Evolutionary conservation across 257 asterid genomes (phyloP), one percentile per base, ranked within the genome.

Genomic region (Solanum sitiens): DNA sequence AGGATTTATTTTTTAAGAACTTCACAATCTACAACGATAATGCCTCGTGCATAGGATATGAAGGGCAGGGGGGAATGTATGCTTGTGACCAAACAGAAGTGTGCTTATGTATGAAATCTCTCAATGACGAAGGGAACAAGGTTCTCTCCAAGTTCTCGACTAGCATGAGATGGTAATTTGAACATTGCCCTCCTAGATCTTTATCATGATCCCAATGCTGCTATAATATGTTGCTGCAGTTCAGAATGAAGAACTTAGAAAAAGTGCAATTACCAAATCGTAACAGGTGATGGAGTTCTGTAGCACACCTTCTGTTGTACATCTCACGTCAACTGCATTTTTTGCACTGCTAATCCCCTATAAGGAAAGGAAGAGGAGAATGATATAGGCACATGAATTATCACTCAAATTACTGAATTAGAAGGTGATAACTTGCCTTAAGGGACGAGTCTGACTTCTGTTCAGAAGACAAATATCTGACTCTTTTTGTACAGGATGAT

Each of bases 101-200:
- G 9, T 91, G 86, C 76, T 85, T 73, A 56, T 40, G 65, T 82
- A 93, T 89, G 89, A 92, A 93, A 56, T 71, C 80, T 76, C 82
- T 86, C 82, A 92, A 89, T 32, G 91, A 67, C 37, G 88, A 89
- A 16, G 94, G 89, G 27, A 90, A 86, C 67, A 93, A 50, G 87
- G 3, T 32, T 25, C 86, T 91, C 94, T 94, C 95, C 92, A 94
- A 74, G 89, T 91, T 91, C 47, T 89, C 68, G 40, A 94, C 87
- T 27, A 92, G 67, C 27, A 94, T 75, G 88, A 89, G 71, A 87
- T 87, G 87, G 44, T 21, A 83, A 76, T 45, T 84, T 68, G 86
- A 85, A 50, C 88, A 80, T 56, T 59, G 53, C 21, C 92, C 92
- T 75, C 97, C 93, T 59, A 91, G 40, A 83, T 92, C 94, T 87